These are phyloP conservation scores for Solanum chacoense DNA, from an alignment of 305 asterid genomes.

Conservation along the genomic window DNA sequence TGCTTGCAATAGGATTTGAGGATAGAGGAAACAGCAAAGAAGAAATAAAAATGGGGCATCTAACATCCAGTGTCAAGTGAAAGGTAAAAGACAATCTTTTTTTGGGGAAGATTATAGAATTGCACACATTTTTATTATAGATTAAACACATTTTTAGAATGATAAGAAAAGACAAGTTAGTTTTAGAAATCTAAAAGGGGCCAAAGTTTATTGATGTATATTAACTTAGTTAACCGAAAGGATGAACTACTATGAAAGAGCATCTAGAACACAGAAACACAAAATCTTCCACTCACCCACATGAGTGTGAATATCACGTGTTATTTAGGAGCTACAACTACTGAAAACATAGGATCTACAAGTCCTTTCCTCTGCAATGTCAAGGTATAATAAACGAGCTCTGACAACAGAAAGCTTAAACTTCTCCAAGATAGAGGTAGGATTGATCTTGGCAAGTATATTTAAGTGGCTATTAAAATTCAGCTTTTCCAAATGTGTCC, in stretches of 20 bases:
- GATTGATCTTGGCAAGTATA: background rate
- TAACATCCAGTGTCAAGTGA: background rate
- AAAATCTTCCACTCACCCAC: background rate
- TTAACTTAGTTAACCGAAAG: background rate
- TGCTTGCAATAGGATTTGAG: background rate
- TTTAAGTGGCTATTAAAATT: background rate
- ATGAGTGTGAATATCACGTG: background rate
- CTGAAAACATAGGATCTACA: background rate
- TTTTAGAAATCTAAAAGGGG: background rate
- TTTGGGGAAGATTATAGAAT: background rate
- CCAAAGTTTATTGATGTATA: background rate
- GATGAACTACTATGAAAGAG: background rate
- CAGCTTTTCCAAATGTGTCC: background rate
- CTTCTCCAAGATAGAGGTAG: background rate
- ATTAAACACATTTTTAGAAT: background rate
- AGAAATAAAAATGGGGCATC: background rate
- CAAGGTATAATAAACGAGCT: background rate
- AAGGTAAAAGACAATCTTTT: background rate
- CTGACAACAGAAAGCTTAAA: background rate
- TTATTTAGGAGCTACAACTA: background rate
- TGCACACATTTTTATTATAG: background rate
- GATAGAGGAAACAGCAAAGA: background rate
- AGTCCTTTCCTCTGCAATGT: background rate
- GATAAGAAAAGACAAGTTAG: background rate
- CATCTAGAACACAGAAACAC: background rate